Evolutionary conservation across 2,329 filamentous ascomycete species (phyloP).

Genomic region (Ceratocystis harringtonii): DNA sequence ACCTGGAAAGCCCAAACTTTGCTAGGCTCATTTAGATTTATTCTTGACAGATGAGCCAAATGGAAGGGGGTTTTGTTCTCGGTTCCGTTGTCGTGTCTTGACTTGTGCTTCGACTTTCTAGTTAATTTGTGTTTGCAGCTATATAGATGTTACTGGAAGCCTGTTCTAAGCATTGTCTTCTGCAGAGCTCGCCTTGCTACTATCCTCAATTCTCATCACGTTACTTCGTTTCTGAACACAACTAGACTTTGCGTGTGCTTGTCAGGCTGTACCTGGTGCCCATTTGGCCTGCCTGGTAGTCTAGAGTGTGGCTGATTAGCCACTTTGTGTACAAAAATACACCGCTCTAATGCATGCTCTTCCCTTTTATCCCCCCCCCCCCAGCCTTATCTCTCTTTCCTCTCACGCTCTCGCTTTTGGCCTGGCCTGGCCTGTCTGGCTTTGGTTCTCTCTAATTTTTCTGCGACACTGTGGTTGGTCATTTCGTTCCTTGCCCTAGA

Average conservation of each 20-base stretch:
- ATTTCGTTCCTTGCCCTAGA: conserved; percentile 5
- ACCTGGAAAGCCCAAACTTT: background rate
- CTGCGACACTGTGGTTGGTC: background rate
- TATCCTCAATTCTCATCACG: background rate
- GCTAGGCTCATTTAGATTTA: background rate
- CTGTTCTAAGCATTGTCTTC: background rate
- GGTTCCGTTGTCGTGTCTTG: background rate
- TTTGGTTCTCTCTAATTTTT: background rate
- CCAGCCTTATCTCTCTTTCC: background rate
- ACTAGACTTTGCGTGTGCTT: background rate
- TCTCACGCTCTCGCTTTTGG: background rate
- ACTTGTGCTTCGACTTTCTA: too few species aligned
- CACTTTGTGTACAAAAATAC: conserved; percentile 1
- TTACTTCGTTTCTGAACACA: too few species aligned
- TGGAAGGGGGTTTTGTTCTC: background rate
- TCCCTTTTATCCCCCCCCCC: background rate
- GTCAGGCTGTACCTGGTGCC: background rate
- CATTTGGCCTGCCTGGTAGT: background rate
- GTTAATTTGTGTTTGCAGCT: background rate
- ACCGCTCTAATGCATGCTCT: background rate
- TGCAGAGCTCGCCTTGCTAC: background rate
- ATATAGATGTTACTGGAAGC: background rate
- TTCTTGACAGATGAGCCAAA: background rate
- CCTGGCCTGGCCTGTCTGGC: background rate
- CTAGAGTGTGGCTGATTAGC: background rate